Conservation (phyloP, 768 basidiomycete genomes). For the Cubamyces sp. region DNA sequence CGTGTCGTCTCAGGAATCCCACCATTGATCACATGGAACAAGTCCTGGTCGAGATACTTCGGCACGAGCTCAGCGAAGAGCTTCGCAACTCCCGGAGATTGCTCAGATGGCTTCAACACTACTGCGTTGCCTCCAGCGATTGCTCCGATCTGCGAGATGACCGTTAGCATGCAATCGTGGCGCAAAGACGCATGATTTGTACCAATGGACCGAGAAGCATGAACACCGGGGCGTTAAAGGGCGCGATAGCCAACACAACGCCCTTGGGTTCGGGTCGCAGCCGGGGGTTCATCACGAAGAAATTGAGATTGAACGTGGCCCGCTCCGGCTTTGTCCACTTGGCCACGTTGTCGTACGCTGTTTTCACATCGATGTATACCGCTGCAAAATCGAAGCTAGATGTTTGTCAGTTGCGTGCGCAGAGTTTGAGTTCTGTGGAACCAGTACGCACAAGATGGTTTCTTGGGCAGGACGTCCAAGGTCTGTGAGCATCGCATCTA, state of each 20-base stretch:
- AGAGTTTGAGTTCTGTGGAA: too few species aligned
- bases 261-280: conserved; percentile 81
- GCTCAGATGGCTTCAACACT: conserved; percentile 78
- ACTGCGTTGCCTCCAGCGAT: conserved; percentile 79
- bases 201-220: conserved; percentile 62
- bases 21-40: conserved; percentile 73
- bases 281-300: conserved; percentile 60
- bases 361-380: conserved; percentile 54
- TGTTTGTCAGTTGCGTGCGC: not conserved
- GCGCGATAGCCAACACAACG: conserved; percentile 66
- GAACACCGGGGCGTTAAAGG: conserved; percentile 79
- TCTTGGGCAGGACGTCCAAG: conserved; percentile 68
- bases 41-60: conserved; percentile 72
- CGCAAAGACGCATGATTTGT: conserved; percentile 21
- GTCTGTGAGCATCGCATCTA: conserved; percentile 61
- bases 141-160: conserved; percentile 52
- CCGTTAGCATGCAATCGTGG: too few species aligned
- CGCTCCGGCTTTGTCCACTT: conserved; percentile 74
- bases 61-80: conserved; percentile 70
- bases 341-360: conserved; percentile 64
- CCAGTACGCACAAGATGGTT: conserved; percentile 48
- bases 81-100: conserved; percentile 54
- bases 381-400: conserved; percentile 63
- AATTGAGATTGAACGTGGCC: conserved; percentile 59
- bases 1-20: conserved; percentile 65